Evolutionary conservation across 176 grass and related monocot genomes (phyloP).

Genomic region (Bolboschoenus planiculmis): DNA sequence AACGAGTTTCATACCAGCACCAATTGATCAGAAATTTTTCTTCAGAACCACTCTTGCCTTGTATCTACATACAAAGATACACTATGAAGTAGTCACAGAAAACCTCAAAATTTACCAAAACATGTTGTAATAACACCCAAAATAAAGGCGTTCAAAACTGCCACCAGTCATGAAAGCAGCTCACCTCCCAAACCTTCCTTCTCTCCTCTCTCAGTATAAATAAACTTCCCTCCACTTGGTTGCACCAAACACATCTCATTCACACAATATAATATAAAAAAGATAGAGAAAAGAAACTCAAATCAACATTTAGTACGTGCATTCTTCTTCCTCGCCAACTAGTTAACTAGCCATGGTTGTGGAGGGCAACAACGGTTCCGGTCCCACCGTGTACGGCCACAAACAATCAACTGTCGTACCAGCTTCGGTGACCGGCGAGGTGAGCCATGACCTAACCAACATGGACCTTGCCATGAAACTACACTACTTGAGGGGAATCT

Average conservation of each 20-base stretch:
- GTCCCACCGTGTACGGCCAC: constrained; percentile 43
- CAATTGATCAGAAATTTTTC: not conserved
- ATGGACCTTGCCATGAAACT: constrained; percentile 60
- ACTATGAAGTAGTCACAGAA: not conserved
- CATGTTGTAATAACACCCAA: not conserved
- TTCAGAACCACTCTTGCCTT: not conserved
- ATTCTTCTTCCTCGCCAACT: not conserved
- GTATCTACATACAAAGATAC: not conserved
- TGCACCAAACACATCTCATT: not conserved
- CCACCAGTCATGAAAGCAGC: constrained; percentile 22
- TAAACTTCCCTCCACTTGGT: not conserved
- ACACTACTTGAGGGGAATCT: constrained; percentile 69
- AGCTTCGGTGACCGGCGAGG: constrained; percentile 59
- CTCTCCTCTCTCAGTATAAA: not conserved
- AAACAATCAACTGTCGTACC: constrained; percentile 78
- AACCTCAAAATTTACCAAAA: too few species aligned
- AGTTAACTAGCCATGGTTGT: constrained; percentile 29
- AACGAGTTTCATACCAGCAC: not conserved
- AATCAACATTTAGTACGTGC: not conserved
- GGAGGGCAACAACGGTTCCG: not conserved
- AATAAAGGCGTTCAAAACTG: constrained; percentile 9
- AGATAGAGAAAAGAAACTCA: not conserved
- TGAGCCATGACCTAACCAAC: constrained; percentile 38
- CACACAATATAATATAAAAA: not conserved
- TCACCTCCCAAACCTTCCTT: constrained; percentile 16